Evolutionary conservation across 306 rosid genomes (phyloP).

Genomic region (Fragaria ananassa): DNA sequence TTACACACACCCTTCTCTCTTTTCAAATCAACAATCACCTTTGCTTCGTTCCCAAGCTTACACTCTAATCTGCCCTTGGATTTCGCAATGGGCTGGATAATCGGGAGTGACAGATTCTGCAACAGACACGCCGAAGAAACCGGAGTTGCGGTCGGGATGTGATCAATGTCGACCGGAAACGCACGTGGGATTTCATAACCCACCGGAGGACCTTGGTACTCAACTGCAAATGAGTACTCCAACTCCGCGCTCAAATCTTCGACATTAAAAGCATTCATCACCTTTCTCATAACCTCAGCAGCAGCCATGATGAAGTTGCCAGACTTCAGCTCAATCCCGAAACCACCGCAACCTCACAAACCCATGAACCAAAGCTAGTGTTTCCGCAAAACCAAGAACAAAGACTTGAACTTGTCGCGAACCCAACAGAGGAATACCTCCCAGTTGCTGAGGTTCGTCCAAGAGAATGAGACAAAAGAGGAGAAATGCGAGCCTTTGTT

Average conservation of each 20-base stretch:
- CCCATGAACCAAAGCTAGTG: neutral
- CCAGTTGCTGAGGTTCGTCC: neutral
- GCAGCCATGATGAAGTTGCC: conserved; percentile 48
- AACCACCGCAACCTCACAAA: neutral
- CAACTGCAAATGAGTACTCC: conserved; percentile 68
- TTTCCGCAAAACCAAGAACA: neutral
- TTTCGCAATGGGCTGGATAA: conserved; percentile 56
- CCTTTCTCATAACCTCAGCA: conserved; percentile 48
- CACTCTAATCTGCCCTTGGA: conserved; percentile 11
- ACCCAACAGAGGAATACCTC: neutral
- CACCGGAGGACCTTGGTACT: conserved; percentile 61
- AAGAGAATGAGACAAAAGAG: neutral
- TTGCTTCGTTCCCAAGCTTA: neutral
- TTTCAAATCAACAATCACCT: neutral
- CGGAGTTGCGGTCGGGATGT: conserved; percentile 48
- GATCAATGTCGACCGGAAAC: conserved; percentile 43
- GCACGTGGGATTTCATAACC: conserved; percentile 50
- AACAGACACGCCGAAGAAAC: conserved; percentile 38
- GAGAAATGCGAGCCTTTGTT: neutral
- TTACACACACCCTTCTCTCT: conserved; percentile 10
- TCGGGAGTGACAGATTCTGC: conserved; percentile 37
- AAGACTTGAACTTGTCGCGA: neutral
- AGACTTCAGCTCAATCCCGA: neutral
- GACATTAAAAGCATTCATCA: conserved; percentile 19
- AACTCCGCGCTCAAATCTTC: conserved; percentile 20